Evolutionary conservation across 1,284 basidiomycete species (phyloP), one percentile per base, ranked within the genome.

Genomic region (Heterobasidion annosum): DNA sequence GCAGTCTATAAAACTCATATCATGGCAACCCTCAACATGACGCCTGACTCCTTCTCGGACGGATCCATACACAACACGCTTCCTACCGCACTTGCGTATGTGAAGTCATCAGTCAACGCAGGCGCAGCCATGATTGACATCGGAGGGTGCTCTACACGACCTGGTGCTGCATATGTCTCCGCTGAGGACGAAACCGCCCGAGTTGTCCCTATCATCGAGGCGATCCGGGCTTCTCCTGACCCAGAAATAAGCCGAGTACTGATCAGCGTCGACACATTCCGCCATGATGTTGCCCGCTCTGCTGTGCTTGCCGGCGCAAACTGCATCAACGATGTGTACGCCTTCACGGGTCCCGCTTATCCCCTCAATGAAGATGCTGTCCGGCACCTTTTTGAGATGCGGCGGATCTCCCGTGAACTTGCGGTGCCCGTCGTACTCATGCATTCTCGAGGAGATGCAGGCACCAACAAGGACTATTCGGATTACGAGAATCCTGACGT

Each of bases 21-120:
- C 56, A 99, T 99, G 97, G 90, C 89, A 0, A 98, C 93, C 4
- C 79, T 99, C 60, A 98, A 99, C 66, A 81, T 83, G 2, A 99
- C 97, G 0, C 97, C 97, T 1, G 95, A 99, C 70, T 98, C 94
- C 0, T 99, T 99, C 72, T 98, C 95, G 0, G 94, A 98, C 61
- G 93, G 93, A 6, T 79, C 85, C 1, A 68, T 71, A 44, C 74
- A 91, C 64, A 73, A 78, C 59, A 73, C 72, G 0, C 57, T 82
- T 6, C 61, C 73, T 0, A 66, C 72, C 10, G 84, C 82, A 0
- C 61, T 87, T 10, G 59, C 62, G 2, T 88, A 85, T 58, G 73
- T 73, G 0, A 63, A 59, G 1, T 53, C 69, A 2, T 73, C 84
- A 4, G 69, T 84, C 2, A 58, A 67, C 0, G 70, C 70, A 1